Evolutionary conservation across 192 early-diverging fungal species (phyloP).

Genomic region (Coemansia sp.): DNA sequence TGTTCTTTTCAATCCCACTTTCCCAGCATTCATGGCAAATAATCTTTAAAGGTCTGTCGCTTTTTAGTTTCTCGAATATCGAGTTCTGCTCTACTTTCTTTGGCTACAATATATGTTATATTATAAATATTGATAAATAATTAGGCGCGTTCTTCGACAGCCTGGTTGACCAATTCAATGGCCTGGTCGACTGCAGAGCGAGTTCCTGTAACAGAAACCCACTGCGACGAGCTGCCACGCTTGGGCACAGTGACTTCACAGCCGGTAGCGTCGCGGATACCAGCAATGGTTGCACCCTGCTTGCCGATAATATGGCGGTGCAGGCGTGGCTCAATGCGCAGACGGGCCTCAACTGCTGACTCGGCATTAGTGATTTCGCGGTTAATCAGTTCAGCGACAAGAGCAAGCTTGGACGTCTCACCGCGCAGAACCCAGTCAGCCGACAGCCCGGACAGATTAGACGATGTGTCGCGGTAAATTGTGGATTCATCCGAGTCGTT

Average conservation of each 20-base stretch:
- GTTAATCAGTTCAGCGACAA: constrained; percentile 35
- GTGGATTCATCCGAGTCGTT: constrained; percentile 15
- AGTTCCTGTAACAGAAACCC: constrained; percentile 32
- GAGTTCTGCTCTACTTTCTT: no score
- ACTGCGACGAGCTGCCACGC: constrained; percentile 26
- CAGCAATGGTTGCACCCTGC: constrained; percentile 66
- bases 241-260: constrained; percentile 66
- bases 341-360: constrained; percentile 32
- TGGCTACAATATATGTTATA: background rate
- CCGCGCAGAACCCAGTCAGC: constrained; percentile 60
- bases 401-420: constrained; percentile 53
- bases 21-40: no score
- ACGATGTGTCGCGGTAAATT: constrained; percentile 24
- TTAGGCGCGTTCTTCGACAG: constrained; percentile 42
- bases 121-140: background rate
- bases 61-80: no score
- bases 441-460: constrained; percentile 13
- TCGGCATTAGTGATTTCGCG: constrained; percentile 11
- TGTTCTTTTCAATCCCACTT: no score
- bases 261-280: constrained; percentile 65
- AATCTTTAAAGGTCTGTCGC: no score
- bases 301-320: constrained; percentile 77
- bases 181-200: constrained; percentile 30
- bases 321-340: constrained; percentile 50
- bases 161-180: constrained; percentile 33